Evolutionary conservation across 2,329 filamentous ascomycete genomes (phyloP).

Genomic region (Phialophora macrospora): DNA sequence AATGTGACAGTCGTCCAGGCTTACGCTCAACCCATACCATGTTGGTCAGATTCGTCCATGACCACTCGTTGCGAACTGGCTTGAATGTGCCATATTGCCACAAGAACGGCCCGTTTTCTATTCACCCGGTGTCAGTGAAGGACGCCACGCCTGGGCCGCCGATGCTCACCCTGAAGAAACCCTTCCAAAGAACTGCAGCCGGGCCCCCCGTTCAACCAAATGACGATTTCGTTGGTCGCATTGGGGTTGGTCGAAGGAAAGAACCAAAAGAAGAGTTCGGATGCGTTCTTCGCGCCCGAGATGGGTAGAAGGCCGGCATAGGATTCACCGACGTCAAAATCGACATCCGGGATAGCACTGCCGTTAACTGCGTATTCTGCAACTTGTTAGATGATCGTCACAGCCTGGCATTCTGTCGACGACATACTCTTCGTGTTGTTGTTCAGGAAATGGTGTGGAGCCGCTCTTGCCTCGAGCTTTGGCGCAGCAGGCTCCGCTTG

Average conservation of each 20-base stretch:
- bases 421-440: constrained; percentile 33
- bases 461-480: constrained; percentile 26
- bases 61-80: constrained; percentile 54
- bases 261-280: constrained; percentile 57
- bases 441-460: constrained; percentile 31
- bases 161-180: constrained; percentile 59
- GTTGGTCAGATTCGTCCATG: constrained; percentile 78
- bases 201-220: constrained; percentile 81
- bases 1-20: constrained; percentile 6
- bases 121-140: not conserved
- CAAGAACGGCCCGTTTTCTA: constrained; percentile 45
- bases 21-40: constrained; percentile 72
- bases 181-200: constrained; percentile 84
- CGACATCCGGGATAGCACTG: constrained; percentile 67
- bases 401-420: too few species aligned
- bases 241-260: constrained; percentile 54
- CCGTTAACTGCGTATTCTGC: constrained; percentile 68
- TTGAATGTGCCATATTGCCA: constrained; percentile 43
- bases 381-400: not conserved
- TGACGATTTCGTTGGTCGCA: constrained; percentile 50
- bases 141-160: not conserved
- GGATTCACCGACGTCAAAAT: constrained; percentile 61
- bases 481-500: constrained; percentile 14
- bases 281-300: constrained; percentile 48
- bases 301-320: constrained; percentile 61